Evolutionary conservation across 768 basidiomycete species (phyloP), one percentile per base, ranked within the genome.

Genomic region (Tulasnella calospora): DNA sequence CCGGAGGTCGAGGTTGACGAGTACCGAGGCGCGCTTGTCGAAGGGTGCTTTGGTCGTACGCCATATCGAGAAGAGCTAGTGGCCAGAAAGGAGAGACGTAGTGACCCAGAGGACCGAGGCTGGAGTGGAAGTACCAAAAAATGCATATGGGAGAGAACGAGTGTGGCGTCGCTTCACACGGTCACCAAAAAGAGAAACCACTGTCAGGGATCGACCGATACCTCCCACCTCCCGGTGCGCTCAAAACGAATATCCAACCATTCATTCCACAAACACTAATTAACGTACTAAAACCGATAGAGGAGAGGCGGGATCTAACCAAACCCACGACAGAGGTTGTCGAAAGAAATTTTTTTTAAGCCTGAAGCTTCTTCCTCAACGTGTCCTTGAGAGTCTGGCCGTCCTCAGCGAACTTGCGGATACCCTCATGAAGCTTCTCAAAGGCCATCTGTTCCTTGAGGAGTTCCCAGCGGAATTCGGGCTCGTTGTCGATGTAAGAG

Each of bases 361-460:
- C 81, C 35, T 69, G 61, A 80, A 88, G 83, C 83, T 87, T 86
- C 86, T 90, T 80, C 85, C 88, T 90, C 84, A 99, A 88, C 81
- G 94, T 84, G 17, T 86, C 85, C 89, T 97, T 98, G 86, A 99
- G 91, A 3, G 93, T 90, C 83, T 91, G 89, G 78, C 94, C 95
- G 83, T 99, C 97, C 87, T 94, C 95, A 72, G 95, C 96, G 84
- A 99, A 99, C 86, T 97, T 98, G 88, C 91, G 92, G 88, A 99
- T 98, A 82, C 97, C 98, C 87, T 98, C 95, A 85, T 98, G 95
- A 77, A 98, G 88, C 88, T 99, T 98, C 85, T 98, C 97, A 84
- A 95, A 97, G 23, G 97, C 96, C 96, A 98, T 98, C 83, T 89
- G 86, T 85, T 98, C 96, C 83, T 95, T 89, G 83, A 98, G 90